phyloP scores from a whole-genome alignment of 129 eudicot genomes.

The Cynara cardunculus region DNA sequence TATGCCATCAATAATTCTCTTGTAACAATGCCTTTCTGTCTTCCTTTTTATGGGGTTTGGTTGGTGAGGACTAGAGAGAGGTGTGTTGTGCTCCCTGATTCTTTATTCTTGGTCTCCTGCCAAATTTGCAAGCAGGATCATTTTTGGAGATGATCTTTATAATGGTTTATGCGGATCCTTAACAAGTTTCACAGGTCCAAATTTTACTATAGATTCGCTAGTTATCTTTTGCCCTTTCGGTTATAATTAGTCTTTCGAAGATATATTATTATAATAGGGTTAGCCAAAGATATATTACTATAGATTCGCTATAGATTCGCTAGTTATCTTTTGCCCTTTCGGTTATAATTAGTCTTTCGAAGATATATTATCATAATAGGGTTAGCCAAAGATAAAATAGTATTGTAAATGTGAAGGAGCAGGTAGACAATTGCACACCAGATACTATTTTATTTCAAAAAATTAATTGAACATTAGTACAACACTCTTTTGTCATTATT shows the following conservation, averaged over 20 bases:
- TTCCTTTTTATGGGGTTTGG: no score
- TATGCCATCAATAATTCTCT: no score
- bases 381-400: background rate
- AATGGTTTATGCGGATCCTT: background rate
- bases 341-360: background rate
- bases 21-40: no score
- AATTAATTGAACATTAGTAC: constrained; percentile 11
- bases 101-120: no score
- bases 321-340: background rate
- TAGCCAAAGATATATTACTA: constrained; percentile 2
- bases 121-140: background rate
- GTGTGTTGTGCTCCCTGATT: no score
- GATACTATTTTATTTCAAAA: constrained; percentile 1
- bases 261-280: constrained; percentile 1
- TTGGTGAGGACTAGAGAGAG: no score
- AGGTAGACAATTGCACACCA: constrained; percentile 2
- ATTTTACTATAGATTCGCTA: background rate
- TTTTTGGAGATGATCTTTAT: background rate
- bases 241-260: constrained; percentile 1
- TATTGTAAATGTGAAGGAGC: background rate
- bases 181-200: background rate
- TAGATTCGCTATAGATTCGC: no score
- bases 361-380: constrained; percentile 9
- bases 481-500: constrained; percentile 29
- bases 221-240: background rate